A percentile compares a stretch with the other conserved stretches of the same genome.
phyloP scores from a whole-genome alignment of 768 basidiomycete species.

The Mycena galopus region DNA sequence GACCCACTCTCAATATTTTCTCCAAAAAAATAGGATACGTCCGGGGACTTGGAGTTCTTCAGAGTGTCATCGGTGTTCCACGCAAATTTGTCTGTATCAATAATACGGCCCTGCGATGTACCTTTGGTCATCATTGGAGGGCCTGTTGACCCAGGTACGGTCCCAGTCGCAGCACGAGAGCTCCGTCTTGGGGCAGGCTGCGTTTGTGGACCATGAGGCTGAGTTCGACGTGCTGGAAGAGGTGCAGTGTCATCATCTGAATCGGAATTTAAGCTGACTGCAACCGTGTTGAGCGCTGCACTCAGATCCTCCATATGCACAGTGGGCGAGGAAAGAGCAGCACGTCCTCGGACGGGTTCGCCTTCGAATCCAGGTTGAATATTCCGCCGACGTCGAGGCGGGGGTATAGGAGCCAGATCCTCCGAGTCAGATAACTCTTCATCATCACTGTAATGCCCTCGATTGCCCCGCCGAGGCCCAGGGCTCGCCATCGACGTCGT shows the following conservation, averaged over 20 bases:
- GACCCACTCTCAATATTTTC: background rate
- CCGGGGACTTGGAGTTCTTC: background rate
- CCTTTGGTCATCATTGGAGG: background rate
- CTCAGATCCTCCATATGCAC: background rate
- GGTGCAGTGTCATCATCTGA: background rate
- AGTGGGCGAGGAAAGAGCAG: background rate
- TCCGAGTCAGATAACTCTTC: background rate
- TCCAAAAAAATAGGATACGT: background rate
- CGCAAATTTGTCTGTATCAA: background rate
- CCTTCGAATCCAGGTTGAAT: background rate
- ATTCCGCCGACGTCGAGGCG: background rate
- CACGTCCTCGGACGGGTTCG: background rate
- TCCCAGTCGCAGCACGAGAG: background rate
- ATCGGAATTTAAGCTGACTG: background rate
- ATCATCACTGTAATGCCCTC: background rate
- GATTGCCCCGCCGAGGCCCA: background rate
- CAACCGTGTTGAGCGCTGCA: background rate
- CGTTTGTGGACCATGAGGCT: background rate
- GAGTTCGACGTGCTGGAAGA: background rate
- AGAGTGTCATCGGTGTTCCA: background rate
- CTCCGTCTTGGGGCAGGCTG: background rate
- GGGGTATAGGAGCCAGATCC: background rate
- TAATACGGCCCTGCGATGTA: background rate
- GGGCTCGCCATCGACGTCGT: background rate
- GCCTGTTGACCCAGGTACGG: background rate